A percentile compares a stretch with the other conserved stretches of the same genome.
phyloP scores from a whole-genome alignment of 148 eudicot genomes.

The Pouteria glomerata region DNA sequence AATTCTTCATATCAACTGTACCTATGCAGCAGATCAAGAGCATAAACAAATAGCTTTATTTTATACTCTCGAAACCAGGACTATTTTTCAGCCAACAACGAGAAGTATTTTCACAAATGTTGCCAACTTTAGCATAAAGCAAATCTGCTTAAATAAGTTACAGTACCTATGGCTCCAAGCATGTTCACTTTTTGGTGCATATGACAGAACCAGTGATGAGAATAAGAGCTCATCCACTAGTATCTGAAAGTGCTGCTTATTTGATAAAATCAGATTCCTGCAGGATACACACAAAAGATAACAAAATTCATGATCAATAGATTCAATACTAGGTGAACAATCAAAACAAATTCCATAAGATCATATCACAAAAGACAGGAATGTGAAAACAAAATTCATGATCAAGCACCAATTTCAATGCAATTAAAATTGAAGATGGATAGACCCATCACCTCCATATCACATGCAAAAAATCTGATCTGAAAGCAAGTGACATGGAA shows the following conservation, averaged over 20 bases:
- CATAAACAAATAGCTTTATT: not conserved
- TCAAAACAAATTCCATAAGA: not conserved
- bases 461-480: not conserved
- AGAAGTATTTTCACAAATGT: not conserved
- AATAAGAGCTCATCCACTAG: constrained; percentile 51
- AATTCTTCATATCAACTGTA: not conserved
- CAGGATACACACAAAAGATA: constrained; percentile 12
- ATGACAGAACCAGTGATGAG: constrained; percentile 66
- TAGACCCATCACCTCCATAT: not conserved
- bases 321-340: not conserved
- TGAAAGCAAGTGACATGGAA: not conserved
- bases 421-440: not conserved
- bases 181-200: constrained; percentile 83
- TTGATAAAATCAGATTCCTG: constrained; percentile 70
- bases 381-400: not conserved
- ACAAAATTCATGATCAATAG: not conserved
- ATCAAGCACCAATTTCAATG: not conserved
- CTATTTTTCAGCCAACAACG: not conserved
- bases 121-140: not conserved
- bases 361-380: not conserved
- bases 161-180: constrained; percentile 87
- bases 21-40: constrained; percentile 1
- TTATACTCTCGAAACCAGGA: not conserved
- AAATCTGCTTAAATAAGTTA: not conserved
- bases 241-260: constrained; percentile 24